A percentile compares a stretch with the other conserved stretches of the same genome.
These are phyloP conservation scores for Xylaria hypoxylon DNA, from an alignment of 2,329 filamentous ascomycete species.

Conservation along the genomic window DNA sequence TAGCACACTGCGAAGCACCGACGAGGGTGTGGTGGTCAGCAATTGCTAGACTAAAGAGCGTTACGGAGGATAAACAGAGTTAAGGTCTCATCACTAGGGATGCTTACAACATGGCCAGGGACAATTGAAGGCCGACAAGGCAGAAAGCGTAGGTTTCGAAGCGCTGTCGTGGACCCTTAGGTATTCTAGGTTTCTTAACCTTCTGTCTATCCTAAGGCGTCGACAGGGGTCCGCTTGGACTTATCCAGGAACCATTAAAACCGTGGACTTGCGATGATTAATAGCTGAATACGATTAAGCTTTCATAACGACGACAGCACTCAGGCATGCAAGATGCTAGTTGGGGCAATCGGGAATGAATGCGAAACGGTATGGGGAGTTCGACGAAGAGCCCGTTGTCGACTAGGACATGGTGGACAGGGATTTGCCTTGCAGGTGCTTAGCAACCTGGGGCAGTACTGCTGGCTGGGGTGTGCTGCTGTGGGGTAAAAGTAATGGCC, in stretches of 20 bases:
- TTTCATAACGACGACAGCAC: not conserved
- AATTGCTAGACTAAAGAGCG: not conserved
- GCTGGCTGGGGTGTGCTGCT: constrained; percentile 4
- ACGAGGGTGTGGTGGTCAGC: constrained; percentile 36
- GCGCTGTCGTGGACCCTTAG: constrained; percentile 3
- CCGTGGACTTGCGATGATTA: constrained; percentile 10
- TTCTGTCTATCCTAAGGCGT: constrained; percentile 9
- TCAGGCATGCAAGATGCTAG: not conserved
- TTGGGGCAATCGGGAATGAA: not conserved
- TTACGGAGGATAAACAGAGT: constrained; percentile 2
- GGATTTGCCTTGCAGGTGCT: constrained; percentile 22
- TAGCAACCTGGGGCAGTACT: constrained; percentile 16
- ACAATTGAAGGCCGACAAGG: constrained; percentile 9
- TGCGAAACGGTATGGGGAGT: not conserved
- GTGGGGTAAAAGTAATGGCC: no score
- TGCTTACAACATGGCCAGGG: constrained; percentile 48
- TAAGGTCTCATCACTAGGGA: constrained; percentile 4
- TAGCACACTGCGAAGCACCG: constrained; percentile 71
- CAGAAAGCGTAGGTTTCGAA: not conserved
- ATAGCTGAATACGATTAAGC: not conserved
- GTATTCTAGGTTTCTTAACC: not conserved
- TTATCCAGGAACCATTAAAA: constrained; percentile 3
- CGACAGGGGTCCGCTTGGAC: constrained; percentile 4
- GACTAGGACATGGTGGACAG: constrained; percentile 23
- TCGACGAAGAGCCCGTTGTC: constrained; percentile 4